Percentiles rank a stretch among this genome's conserved stretches.
These are phyloP conservation scores for Sporothrix inflata DNA, from an alignment of 2,329 filamentous ascomycete species.

Conservation along the genomic window DNA sequence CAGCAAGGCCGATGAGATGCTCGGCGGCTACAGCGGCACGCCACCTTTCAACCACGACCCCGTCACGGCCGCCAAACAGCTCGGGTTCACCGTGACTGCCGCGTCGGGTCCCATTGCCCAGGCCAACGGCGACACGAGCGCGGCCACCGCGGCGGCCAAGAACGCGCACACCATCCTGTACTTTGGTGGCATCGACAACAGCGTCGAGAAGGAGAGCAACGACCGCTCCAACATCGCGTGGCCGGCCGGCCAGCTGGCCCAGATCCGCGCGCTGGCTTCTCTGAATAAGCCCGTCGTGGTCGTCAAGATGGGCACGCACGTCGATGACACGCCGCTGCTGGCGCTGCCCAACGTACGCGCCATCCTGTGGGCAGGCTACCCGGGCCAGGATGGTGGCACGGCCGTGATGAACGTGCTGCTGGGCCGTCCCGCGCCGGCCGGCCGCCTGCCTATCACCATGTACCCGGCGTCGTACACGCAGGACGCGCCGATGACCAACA, in stretches of 20 bases:
- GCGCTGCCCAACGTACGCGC: conserved; percentile 53
- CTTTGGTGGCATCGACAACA: conserved; percentile 59
- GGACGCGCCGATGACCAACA: conserved; percentile 58
- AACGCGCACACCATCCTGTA: conserved; percentile 57
- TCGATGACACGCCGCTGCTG: conserved; percentile 56
- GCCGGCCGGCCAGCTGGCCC: conserved; percentile 54
- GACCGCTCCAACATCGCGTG: conserved; percentile 57
- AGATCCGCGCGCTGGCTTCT: conserved; percentile 51
- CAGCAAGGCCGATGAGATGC: conserved; percentile 53
- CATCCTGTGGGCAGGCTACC: conserved; percentile 62
- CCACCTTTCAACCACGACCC: conserved; percentile 60
- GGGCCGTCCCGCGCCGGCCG: conserved; percentile 55
- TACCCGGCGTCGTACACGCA: conserved; percentile 57
- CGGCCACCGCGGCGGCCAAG: conserved; percentile 45
- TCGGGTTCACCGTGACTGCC: conserved; percentile 44
- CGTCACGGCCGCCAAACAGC: conserved; percentile 53
- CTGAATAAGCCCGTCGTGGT: conserved; percentile 54
- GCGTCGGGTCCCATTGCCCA: background rate
- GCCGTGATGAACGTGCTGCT: conserved; percentile 59
- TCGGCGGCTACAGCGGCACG: conserved; percentile 61
- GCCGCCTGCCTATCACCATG: conserved; percentile 58
- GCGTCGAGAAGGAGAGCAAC: conserved; percentile 54
- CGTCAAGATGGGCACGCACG: conserved; percentile 53
- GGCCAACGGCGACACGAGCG: conserved; percentile 40
- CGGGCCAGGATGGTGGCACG: conserved; percentile 61